These are phyloP conservation scores for Stachybotrys chlorohalonatus DNA, from an alignment of 2,329 filamentous ascomycete species.

Conservation along the genomic window DNA sequence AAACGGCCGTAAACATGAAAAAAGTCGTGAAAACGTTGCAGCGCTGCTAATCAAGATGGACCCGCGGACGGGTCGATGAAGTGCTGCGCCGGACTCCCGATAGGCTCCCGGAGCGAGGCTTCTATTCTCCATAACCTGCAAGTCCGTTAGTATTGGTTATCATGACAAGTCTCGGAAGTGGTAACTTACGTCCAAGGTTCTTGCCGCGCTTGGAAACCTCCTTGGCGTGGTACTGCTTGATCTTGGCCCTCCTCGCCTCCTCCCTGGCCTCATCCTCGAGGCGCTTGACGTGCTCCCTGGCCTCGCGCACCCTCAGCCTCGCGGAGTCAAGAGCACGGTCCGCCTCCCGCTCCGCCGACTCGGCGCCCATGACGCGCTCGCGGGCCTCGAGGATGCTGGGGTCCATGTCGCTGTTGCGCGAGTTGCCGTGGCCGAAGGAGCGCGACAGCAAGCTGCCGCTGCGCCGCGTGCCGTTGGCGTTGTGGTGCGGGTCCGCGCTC, in stretches of 20 bases:
- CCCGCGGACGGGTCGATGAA: not conserved
- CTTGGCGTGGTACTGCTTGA: conserved; percentile 58
- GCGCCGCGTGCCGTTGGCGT: conserved; percentile 7
- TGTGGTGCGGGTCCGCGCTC: conserved; percentile 4
- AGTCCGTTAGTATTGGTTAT: not conserved
- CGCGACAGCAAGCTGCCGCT: conserved; percentile 30
- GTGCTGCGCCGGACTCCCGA: not conserved
- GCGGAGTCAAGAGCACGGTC: conserved; percentile 54
- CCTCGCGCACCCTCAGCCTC: conserved; percentile 49
- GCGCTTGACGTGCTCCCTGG: conserved; percentile 51
- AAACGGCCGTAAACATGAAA: not conserved
- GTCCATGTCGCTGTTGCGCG: conserved; percentile 37
- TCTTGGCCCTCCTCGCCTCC: conserved; percentile 40
- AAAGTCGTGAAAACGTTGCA: not conserved
- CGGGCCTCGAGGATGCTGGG: conserved; percentile 52
- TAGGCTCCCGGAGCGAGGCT: not conserved
- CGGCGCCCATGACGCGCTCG: conserved; percentile 53
- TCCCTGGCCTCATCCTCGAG: conserved; percentile 19
- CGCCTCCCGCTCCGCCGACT: conserved; percentile 55
- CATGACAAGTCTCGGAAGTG: no score
- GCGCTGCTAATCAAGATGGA: no score
- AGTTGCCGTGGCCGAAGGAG: conserved; percentile 33
- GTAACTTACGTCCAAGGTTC: conserved; percentile 54
- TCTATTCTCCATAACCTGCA: not conserved
- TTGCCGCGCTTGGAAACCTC: conserved; percentile 61